Conservation (phyloP, 2,329 filamentous ascomycete species). For the Aspergillus viridinutans region DNA sequence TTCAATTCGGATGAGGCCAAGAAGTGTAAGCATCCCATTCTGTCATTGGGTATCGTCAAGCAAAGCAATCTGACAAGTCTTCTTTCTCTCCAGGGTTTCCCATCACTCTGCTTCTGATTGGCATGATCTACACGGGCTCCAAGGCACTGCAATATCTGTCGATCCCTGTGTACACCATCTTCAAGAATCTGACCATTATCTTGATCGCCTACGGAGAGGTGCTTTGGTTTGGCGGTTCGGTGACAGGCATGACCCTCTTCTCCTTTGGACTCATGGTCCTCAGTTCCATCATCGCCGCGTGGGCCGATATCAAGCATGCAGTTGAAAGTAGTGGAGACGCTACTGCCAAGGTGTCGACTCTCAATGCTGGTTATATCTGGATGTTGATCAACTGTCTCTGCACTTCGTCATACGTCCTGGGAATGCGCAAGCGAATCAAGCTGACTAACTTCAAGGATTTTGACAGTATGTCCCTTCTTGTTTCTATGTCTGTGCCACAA, state of each 20-base stretch:
- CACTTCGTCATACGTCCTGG: constrained; percentile 81
- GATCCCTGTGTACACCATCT: constrained; percentile 98
- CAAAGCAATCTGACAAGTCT: constrained; percentile 2
- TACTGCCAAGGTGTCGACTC: constrained; percentile 73
- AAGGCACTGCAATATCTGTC: constrained; percentile 95
- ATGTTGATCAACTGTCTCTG: constrained; percentile 97
- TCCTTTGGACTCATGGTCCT: constrained; percentile 96
- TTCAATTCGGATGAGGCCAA: constrained; percentile 87
- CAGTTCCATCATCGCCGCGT: constrained; percentile 89
- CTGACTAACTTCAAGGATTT: constrained; percentile 99
- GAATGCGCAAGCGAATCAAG: constrained; percentile 98
- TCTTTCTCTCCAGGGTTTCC: constrained; percentile 69
- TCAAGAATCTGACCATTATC: constrained; percentile 99
- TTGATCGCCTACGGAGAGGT: constrained; percentile 98
- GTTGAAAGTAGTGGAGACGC: constrained; percentile 64
- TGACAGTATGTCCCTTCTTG: constrained; percentile 69
- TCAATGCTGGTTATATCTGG: constrained; percentile 95
- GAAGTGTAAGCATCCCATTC: constrained; percentile 64
- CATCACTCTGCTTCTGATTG: constrained; percentile 89
- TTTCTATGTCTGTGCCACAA: not conserved
- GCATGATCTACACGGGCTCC: constrained; percentile 98
- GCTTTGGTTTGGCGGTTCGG: constrained; percentile 92
- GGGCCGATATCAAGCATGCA: constrained; percentile 92
- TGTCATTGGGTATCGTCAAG: not conserved
- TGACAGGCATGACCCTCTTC: constrained; percentile 80